These are phyloP conservation scores for Penicillium flavigenum DNA, from an alignment of 495 filamentous ascomycete species.

Conservation along the genomic window DNA sequence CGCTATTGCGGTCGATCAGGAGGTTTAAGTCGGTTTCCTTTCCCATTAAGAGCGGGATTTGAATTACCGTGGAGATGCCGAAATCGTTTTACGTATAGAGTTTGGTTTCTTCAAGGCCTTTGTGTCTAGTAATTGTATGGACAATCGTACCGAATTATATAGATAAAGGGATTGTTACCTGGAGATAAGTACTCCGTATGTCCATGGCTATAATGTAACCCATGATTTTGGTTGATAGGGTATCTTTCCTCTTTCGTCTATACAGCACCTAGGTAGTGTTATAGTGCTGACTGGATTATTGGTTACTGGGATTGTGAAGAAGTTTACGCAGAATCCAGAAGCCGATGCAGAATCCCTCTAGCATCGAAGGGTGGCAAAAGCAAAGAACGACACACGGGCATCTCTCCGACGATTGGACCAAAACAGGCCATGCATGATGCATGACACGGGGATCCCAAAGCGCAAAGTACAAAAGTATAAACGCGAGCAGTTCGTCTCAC, in stretches of 20 bases:
- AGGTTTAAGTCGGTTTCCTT: not conserved
- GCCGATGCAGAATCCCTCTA: not conserved
- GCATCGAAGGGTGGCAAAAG: not conserved
- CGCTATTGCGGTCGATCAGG: conserved; percentile 10
- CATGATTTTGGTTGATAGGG: not conserved
- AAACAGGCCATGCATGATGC: conserved; percentile 2
- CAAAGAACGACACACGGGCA: not conserved
- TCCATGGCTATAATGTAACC: not conserved
- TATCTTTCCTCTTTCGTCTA: not conserved
- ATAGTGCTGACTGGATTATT: conserved; percentile 2
- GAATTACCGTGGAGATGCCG: not conserved
- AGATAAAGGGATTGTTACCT: not conserved
- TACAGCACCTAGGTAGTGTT: not conserved
- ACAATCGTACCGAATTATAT: not conserved
- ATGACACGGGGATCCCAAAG: conserved; percentile 2
- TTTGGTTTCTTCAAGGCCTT: not conserved
- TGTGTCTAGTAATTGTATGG: not conserved
- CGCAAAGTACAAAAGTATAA: not conserved
- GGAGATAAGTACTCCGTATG: not conserved
- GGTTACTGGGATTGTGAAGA: conserved; percentile 2
- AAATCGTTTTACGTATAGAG: not conserved
- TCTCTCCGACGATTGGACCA: not conserved
- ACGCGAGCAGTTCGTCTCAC: not conserved
- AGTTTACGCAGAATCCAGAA: conserved; percentile 6
- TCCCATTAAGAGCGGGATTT: conserved; percentile 7